Evolutionary conservation across 2,329 filamentous ascomycete species (phyloP).

Genomic region (Fusarium nematophilum): DNA sequence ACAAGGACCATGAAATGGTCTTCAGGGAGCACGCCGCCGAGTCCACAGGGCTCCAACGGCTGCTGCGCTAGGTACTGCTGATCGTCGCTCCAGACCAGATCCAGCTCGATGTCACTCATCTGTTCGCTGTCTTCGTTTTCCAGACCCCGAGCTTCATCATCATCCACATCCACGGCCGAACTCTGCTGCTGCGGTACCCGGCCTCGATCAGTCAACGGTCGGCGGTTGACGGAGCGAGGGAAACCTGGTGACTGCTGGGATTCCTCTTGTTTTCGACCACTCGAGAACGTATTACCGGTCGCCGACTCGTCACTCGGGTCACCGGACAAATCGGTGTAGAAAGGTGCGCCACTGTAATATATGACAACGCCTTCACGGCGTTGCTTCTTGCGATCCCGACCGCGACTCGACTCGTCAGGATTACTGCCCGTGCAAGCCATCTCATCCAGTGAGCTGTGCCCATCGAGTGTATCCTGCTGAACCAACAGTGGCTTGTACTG

Average conservation of each 20-base stretch:
- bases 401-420: slow-evolving; percentile 54
- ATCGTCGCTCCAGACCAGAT: slow-evolving; percentile 60
- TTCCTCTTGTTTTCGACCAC: slow-evolving; percentile 50
- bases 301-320: slow-evolving; percentile 65
- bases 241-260: slow-evolving; percentile 23
- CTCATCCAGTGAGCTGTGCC: slow-evolving; percentile 60
- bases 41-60: slow-evolving; percentile 66
- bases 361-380: slow-evolving; percentile 80
- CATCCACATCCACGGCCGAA: slow-evolving; percentile 46
- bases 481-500: slow-evolving; percentile 74
- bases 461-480: slow-evolving; percentile 60
- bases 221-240: slow-evolving; percentile 54
- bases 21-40: slow-evolving; percentile 70
- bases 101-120: slow-evolving; percentile 55
- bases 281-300: slow-evolving; percentile 61
- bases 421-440: slow-evolving; percentile 65
- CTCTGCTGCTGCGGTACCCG: slow-evolving; percentile 22
- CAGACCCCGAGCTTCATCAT: slow-evolving; percentile 44
- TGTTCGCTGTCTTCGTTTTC: slow-evolving; percentile 52
- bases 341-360: slow-evolving; percentile 83
- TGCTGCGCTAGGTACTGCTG: slow-evolving; percentile 53
- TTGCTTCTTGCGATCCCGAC: slow-evolving; percentile 63
- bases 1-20: slow-evolving; percentile 72
- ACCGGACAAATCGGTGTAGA: slow-evolving; percentile 83
- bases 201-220: slow-evolving; percentile 61